A percentile compares a stretch with the other conserved stretches of the same genome.
These are phyloP conservation scores for Trichoderma atroviride DNA, from an alignment of 2,329 filamentous ascomycete species.

Conservation along the genomic window DNA sequence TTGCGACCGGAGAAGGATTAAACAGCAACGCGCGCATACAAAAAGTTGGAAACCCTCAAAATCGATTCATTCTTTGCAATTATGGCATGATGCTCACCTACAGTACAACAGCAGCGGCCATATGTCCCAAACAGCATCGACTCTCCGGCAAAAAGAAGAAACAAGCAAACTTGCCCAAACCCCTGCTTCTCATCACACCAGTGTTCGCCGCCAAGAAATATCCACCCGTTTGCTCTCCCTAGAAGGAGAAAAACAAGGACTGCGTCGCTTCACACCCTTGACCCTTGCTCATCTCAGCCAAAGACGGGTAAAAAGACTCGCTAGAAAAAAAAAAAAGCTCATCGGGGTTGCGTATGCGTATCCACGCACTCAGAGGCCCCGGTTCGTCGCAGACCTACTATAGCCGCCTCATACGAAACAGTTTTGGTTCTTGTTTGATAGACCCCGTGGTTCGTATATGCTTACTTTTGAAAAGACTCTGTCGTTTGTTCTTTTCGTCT, in stretches of 20 bases:
- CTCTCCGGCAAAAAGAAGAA: background rate
- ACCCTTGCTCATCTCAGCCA: background rate
- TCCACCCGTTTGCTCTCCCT: slow-evolving; percentile 3
- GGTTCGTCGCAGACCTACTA: background rate
- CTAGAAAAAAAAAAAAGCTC: background rate
- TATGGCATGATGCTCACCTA: slow-evolving; percentile 12
- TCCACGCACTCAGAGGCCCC: background rate
- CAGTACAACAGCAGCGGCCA: background rate
- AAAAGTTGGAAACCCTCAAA: background rate
- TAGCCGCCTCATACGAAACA: background rate
- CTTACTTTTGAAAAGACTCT: background rate
- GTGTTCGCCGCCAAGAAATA: background rate
- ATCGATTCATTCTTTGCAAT: background rate
- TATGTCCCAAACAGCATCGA: background rate
- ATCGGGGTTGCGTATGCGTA: background rate
- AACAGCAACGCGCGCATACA: background rate
- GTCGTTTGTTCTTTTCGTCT: background rate
- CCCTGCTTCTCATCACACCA: slow-evolving; percentile 20
- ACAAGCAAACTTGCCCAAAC: background rate
- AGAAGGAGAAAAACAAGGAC: background rate
- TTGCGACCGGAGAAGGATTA: background rate
- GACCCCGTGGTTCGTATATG: background rate
- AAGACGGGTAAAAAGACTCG: background rate
- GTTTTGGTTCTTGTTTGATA: background rate
- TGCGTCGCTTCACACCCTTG: slow-evolving; percentile 1